Evolutionary conservation across 257 asterid species (phyloP), one percentile per base, ranked within the genome.

Genomic region (Orobanche coerulescens): DNA sequence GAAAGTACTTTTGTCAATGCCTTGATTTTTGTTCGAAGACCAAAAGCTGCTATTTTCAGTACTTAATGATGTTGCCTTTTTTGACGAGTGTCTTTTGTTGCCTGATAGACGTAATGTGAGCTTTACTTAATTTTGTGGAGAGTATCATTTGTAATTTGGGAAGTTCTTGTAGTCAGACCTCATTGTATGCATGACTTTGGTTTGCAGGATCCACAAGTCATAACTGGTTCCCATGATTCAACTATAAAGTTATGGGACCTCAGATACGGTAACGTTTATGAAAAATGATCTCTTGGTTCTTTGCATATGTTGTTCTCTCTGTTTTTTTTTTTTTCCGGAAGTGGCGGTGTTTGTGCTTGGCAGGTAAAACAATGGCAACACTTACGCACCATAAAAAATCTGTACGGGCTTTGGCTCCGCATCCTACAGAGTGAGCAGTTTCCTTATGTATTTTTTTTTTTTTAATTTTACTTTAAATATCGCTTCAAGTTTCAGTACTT

Each of bases 181-280:
- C 63, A 65, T 55, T 33, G 14, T 10, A 43, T 43, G 19, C 19
- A 19, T 39, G 58, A 54, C 66, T 56, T 70, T 46, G 63, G 22
- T 64, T 78, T 72, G 72, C 88, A 90, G 97, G 99, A 93, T 78
- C 99, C 99, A 23, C 99, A 93, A 76, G 97, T 89, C 69, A 70
- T 93, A 56, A 93, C 99, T 19, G 99, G 99, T 64, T 92, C 98
- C 58, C 94, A 88, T 50, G 97, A 93, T 71, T 71, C 95, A 44
- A 93, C 99, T 34, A 93, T 88, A 61, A 92, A 88, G 79, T 67
- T 92, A 42, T 92, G 95, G 97, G 98, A 92, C 76, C 88, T 86
- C 61, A 77, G 97, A 83, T 71, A 78, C 76, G 94, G 97, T 85
- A 78, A 47, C 36, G 37, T 23, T 36, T 40, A 25, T 51, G 37